Evolutionary conservation across 1,284 basidiomycete genomes (phyloP).

Genomic region (Microbotryum violaceum): DNA sequence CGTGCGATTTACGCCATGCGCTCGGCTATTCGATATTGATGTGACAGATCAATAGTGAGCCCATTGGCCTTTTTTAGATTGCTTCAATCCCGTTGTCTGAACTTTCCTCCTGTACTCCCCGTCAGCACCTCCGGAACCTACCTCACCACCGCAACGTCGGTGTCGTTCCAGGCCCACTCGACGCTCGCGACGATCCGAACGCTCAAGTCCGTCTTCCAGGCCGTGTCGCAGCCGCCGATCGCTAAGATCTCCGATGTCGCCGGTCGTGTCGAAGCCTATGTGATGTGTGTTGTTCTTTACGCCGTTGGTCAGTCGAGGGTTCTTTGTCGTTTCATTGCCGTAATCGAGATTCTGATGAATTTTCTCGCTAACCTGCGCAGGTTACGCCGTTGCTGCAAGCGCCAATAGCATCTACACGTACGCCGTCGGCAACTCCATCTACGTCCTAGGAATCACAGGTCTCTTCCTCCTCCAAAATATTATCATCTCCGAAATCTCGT

Average conservation of each 20-base stretch:
- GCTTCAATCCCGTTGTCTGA: too few species aligned
- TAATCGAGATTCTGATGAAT: too few species aligned
- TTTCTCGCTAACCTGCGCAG: neutral
- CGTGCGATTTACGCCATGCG: too few species aligned
- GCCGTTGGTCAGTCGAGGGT: conserved; percentile 30
- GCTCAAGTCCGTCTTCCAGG: conserved; percentile 39
- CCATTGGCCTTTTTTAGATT: too few species aligned
- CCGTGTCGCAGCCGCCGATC: conserved; percentile 36
- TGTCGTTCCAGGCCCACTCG: conserved; percentile 37
- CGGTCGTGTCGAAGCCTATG: conserved; percentile 40
- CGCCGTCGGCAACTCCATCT: conserved; percentile 39
- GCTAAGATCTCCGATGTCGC: conserved; percentile 40
- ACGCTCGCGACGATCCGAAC: conserved; percentile 38
- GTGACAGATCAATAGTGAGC: too few species aligned
- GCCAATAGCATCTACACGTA: conserved; percentile 35
- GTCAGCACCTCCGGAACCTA: conserved; percentile 22
- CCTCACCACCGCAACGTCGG: conserved; percentile 37
- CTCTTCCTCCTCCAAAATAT: conserved; percentile 38
- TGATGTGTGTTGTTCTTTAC: conserved; percentile 38
- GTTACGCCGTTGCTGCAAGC: conserved; percentile 38
- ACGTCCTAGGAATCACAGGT: conserved; percentile 41
- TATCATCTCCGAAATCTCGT: conserved; percentile 40
- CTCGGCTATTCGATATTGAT: too few species aligned
- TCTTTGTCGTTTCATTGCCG: too few species aligned
- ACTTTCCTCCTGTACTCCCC: too few species aligned